phyloP scores from a whole-genome alignment of 345 rosid genomes.

The Conringia planisiliqua region DNA sequence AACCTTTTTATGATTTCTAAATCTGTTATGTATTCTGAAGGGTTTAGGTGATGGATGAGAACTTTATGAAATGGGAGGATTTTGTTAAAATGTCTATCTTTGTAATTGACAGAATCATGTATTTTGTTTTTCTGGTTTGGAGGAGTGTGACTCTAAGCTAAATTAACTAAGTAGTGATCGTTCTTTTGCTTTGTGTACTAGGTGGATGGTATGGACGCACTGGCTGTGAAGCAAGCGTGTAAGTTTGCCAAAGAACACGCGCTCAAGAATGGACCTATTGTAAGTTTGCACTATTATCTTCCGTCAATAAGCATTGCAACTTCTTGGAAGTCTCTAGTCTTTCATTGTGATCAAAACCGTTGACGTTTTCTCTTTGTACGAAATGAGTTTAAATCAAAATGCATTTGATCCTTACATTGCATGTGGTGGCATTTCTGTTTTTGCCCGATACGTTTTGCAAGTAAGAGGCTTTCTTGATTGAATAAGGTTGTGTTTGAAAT shows the following conservation, averaged over 20 bases:
- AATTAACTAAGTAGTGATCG: not conserved
- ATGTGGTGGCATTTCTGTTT: not conserved
- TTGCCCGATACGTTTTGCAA: not conserved
- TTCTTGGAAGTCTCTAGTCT: not conserved
- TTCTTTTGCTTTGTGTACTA: conserved; percentile 15
- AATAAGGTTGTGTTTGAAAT: not conserved
- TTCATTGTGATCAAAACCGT: not conserved
- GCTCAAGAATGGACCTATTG: conserved; percentile 87
- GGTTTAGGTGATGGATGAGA: not conserved
- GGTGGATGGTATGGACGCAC: conserved; percentile 95
- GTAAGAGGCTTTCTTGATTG: not conserved
- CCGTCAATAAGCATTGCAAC: not conserved
- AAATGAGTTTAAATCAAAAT: not conserved
- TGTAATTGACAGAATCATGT: not conserved
- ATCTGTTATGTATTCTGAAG: not conserved
- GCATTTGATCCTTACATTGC: not conserved
- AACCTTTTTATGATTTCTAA: not conserved
- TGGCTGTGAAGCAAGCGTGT: conserved; percentile 92
- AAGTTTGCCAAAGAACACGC: conserved; percentile 81
- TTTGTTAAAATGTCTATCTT: not conserved
- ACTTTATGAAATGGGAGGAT: not conserved
- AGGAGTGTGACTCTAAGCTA: not conserved
- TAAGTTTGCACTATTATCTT: conserved; percentile 36
- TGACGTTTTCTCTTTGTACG: not conserved
- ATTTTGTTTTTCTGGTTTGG: not conserved